Evolutionary conservation across 78 protist species (phyloP).

Genomic region (Pigoraptor vietnamica): DNA sequence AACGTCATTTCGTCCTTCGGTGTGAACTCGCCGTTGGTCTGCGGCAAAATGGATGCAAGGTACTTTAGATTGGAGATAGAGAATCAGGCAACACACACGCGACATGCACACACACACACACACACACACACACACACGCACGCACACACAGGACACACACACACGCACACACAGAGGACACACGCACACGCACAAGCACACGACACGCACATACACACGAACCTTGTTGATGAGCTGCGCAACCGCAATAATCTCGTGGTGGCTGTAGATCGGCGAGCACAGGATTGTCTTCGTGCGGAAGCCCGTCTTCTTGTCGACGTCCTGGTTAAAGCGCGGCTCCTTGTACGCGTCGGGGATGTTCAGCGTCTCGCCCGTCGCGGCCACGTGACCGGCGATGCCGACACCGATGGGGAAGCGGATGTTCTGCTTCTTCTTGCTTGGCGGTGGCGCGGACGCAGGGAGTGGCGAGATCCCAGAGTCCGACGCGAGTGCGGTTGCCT

Average conservation of each 20-base stretch:
- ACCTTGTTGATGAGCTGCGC: constrained; percentile 8
- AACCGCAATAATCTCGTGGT: background rate
- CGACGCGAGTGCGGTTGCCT: background rate
- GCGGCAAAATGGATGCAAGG: background rate
- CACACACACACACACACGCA: background rate
- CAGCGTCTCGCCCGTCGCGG: constrained; percentile 12
- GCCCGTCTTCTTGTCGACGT: constrained; percentile 16
- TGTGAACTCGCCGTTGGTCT: background rate
- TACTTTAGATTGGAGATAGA: background rate
- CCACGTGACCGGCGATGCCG: constrained; percentile 37
- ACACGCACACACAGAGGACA: background rate
- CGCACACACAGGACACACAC: background rate
- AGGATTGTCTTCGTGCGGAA: background rate
- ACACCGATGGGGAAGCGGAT: constrained; percentile 13
- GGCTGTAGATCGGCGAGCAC: background rate
- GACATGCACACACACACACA: background rate
- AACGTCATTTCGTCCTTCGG: background rate
- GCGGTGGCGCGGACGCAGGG: background rate
- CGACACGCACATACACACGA: background rate
- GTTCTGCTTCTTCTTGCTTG: background rate
- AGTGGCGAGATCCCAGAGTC: background rate
- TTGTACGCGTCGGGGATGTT: constrained; percentile 27
- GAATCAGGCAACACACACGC: background rate
- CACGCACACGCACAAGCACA: background rate
- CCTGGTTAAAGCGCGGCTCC: constrained; percentile 21